phyloP scores from a whole-genome alignment of 257 asterid genomes.

The Jacaranda mimosifolia region DNA sequence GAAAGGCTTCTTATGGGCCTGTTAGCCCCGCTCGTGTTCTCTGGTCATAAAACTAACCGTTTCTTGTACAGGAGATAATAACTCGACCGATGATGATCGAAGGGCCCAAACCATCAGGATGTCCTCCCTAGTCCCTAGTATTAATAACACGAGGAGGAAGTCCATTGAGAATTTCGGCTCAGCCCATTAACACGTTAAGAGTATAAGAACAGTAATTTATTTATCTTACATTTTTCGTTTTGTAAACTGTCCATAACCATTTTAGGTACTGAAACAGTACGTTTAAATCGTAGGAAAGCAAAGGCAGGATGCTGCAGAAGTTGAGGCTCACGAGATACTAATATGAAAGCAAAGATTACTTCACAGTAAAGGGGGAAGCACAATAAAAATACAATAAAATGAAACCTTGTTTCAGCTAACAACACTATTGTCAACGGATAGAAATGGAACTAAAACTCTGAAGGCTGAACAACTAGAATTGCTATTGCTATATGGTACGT shows the following conservation, averaged over 20 bases:
- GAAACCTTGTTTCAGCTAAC: background rate
- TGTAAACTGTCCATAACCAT: background rate
- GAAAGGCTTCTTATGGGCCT: slow-evolving; percentile 9
- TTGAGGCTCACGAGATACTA: background rate
- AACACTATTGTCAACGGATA: background rate
- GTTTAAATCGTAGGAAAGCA: background rate
- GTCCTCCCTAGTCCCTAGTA: background rate
- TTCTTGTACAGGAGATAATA: too few relatives aligned
- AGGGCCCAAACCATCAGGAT: background rate
- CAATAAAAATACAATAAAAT: slow-evolving; percentile 1
- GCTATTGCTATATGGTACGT: slow-evolving; percentile 5
- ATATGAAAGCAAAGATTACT: slow-evolving; percentile 22
- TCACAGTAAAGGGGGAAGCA: slow-evolving; percentile 7
- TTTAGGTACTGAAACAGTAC: background rate
- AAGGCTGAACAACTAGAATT: slow-evolving; percentile 6
- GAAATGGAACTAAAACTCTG: slow-evolving; percentile 22
- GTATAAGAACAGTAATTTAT: background rate
- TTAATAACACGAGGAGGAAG: background rate
- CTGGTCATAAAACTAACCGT: too few relatives aligned
- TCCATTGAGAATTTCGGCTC: background rate
- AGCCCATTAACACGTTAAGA: background rate
- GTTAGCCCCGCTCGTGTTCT: background rate
- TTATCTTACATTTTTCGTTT: background rate
- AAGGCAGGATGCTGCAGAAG: background rate
- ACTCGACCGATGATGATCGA: too few relatives aligned